Base-by-base conservation (phyloP, 2,329 filamentous ascomycete species). In the Xylariaceae sp. region DNA sequence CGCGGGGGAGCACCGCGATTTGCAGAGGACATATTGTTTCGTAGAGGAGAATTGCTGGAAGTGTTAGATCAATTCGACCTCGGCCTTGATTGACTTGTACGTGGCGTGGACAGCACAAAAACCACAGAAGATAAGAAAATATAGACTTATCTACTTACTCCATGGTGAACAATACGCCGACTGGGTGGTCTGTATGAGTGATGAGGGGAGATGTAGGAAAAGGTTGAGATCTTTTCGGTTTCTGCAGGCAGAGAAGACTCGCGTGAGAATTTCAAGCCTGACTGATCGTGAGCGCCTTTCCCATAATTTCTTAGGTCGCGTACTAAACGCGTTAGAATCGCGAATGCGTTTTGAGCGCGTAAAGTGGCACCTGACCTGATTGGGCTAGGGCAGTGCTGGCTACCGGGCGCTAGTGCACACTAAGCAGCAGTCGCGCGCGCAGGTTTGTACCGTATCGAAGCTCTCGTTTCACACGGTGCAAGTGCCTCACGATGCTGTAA, bases 11-110 rank as follows among this genome's bases (percentile, higher is more conserved):
- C 73, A 56, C 90, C 90, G 67, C 90, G 86, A 76, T 96, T 96
- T 69, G 87, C 91, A 65, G 92, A 92, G 62, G 88, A 86, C 80
- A 89, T 88, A 76, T 87, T 91, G 68, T 86, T 82, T 74, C 88
- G 87, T 62, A 95, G 82, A 73, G 92, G 92, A 74, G 91, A 95
- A 71, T 62, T 62, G 57, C 61, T 63, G 18, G 7, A 35, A 15
- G 18, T n/a, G 23, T 30, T 30, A 30, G 23, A 30, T 30, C 23
- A 30, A 30, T 30, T 30, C 23, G 23, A 30, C 23, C 5, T 30
- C 3, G 23, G 23, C 23, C 23, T 30, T 30, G 23, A 30, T 30
- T 30, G 23, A 30, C 23, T 30, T 30, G 8, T 10, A 50, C 13
- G 11, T 11, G n/a, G 10, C 42, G 13, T 5, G 13, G n/a, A 11